Evolutionary conservation across 805 yeast genomes (phyloP).

Genomic region (Saccharomyces kudriavzevii): DNA sequence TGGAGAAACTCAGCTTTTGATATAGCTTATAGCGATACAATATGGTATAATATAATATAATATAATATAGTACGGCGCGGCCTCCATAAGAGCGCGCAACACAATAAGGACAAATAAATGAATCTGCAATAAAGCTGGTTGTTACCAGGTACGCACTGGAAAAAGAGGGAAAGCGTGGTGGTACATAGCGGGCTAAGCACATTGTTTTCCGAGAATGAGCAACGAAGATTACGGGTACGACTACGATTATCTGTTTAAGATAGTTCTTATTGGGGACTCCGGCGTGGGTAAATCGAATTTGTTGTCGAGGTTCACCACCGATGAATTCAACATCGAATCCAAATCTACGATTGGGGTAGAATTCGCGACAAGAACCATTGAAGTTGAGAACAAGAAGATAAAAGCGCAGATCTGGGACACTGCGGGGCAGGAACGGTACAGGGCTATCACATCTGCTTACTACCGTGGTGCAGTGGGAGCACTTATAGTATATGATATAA

Average conservation of each 20-base stretch:
- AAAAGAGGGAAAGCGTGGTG: not conserved
- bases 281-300: constrained; percentile 96
- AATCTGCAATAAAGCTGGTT: not conserved
- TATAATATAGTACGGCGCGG: not conserved
- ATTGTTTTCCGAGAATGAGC: constrained; percentile 15
- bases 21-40: not conserved
- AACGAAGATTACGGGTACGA: constrained; percentile 67
- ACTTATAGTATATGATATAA: constrained; percentile 86
- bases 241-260: constrained; percentile 86
- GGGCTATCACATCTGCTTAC: constrained; percentile 95
- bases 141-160: not conserved
- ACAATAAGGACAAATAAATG: not conserved
- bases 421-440: constrained; percentile 97
- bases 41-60: not conserved
- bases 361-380: constrained; percentile 92
- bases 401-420: constrained; percentile 97
- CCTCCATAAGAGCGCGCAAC: not conserved
- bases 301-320: constrained; percentile 86
- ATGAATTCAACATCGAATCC: constrained; percentile 90
- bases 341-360: constrained; percentile 96
- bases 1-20: constrained; percentile 59
- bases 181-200: not conserved
- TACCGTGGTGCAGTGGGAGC: constrained; percentile 99
- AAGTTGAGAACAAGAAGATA: constrained; percentile 73
- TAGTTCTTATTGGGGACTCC: constrained; percentile 93